Base-by-base conservation (phyloP, 345 rosid species). In the Heritiera littoralis region DNA sequence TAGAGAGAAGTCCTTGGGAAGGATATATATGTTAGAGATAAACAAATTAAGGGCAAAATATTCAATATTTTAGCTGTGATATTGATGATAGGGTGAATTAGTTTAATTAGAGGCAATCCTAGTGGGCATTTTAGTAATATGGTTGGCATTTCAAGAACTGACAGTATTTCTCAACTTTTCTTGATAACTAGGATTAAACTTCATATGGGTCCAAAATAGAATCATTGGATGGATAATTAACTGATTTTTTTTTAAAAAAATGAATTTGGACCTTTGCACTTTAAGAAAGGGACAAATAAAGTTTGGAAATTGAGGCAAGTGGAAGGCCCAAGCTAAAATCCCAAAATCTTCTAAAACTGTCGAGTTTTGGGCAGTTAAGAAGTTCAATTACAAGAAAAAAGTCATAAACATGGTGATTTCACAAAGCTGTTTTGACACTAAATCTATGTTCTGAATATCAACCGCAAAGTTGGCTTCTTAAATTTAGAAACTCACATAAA, bases 171-270 rank as follows among this genome's bases (percentile, higher is more conserved):
- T 70, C 2, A 49, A 49, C 74, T 28, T 28, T 48, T 73, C 49
- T n/a, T 18, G 51, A 11, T 35, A 43, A 67, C 35, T 10, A 35
- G 15, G 30, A 55, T 73, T 55, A 18, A 49, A 59, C 40, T 12
- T 58, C 54, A 76, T 63, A 11, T 68, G 18, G 1, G 9, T 45
- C 55, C 73, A 69, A 69, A 69, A 23, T 69, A 69, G 73, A 68
- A 69, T 56, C 74, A 48, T 23, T 20, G 74, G 56, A 23, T 75
- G 38, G 43, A 75, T 75, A 75, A 54, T 54, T 15, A 60, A 60
- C 65, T 60, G 65, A 20, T 56, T 56, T 56, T 49, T 49, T 49
- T 41, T 0, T 0, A 35, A 1, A 1, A 2, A 41, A 41, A 41
- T 28, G 7, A 51, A 49, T 13, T 49, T 71, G 43, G 59, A 72